phyloP scores from a whole-genome alignment of 1,284 basidiomycete genomes.

The Puccinia triticina region DNA sequence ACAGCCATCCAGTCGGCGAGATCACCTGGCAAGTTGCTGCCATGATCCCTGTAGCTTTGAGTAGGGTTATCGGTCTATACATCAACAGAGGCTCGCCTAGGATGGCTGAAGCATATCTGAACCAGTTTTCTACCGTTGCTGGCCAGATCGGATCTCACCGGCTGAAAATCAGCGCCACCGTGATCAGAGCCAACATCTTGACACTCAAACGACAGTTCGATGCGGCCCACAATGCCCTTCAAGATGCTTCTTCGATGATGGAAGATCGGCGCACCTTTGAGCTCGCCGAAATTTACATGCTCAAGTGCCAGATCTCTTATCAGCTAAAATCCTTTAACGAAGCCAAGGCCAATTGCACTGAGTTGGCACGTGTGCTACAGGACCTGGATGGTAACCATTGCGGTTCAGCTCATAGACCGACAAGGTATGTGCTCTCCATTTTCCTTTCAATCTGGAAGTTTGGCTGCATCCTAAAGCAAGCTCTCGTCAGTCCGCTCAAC shows the following conservation, averaged over 20 bases:
- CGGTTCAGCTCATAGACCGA: not conserved
- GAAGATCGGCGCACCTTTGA: conserved; percentile 27
- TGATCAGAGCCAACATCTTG: conserved; percentile 35
- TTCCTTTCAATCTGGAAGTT: not conserved
- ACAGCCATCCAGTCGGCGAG: conserved; percentile 49
- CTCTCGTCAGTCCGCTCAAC: conserved; percentile 1
- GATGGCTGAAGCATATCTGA: conserved; percentile 49
- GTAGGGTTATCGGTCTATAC: conserved; percentile 39
- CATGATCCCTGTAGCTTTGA: conserved; percentile 34
- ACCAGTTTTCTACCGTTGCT: conserved; percentile 31
- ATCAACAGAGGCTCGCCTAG: conserved; percentile 45
- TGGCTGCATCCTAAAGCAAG: not conserved
- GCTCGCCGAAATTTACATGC: conserved; percentile 39
- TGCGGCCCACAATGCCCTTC: conserved; percentile 19
- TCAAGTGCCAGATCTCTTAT: conserved; percentile 31
- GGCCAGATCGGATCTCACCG: conserved; percentile 44
- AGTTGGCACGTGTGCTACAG: conserved; percentile 24
- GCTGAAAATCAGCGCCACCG: conserved; percentile 27
- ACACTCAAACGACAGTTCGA: conserved; percentile 37
- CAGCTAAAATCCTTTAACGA: conserved; percentile 34
- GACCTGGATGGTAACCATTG: not conserved
- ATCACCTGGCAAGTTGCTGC: conserved; percentile 45
- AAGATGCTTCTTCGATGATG: conserved; percentile 25
- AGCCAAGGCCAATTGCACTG: conserved; percentile 41
- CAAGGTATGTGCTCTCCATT: conserved; percentile 19